Percentiles rank a stretch among this genome's conserved stretches.
Evolutionary conservation across 2,329 filamentous ascomycete genomes (phyloP).

Genomic region (Fusarium guadeloupense): DNA sequence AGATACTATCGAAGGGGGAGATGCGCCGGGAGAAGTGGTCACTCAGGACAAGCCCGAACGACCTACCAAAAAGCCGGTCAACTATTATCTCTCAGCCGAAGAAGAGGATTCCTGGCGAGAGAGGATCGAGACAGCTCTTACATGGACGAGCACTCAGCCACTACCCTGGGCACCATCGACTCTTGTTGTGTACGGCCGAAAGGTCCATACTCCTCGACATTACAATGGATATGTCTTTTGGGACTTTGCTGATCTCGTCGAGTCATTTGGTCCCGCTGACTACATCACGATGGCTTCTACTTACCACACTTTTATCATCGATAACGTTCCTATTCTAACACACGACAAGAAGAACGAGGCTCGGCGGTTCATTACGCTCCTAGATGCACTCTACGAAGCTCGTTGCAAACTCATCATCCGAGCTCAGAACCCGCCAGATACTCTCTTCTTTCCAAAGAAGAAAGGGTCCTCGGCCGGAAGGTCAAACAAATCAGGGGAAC

Average conservation of each 20-base stretch:
- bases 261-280: slow-evolving; percentile 78
- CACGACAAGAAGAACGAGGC: slow-evolving; percentile 81
- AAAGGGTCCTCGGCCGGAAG: slow-evolving; percentile 30
- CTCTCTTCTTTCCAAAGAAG: slow-evolving; percentile 78
- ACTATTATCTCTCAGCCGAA: slow-evolving; percentile 45
- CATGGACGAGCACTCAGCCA: slow-evolving; percentile 30
- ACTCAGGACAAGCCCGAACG: slow-evolving; percentile 28
- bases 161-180: slow-evolving; percentile 55
- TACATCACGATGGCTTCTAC: slow-evolving; percentile 84
- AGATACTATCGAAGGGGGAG: neutral
- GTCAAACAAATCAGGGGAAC: slow-evolving; percentile 25
- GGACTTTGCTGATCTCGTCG: slow-evolving; percentile 75
- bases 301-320: slow-evolving; percentile 81
- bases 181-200: slow-evolving; percentile 70
- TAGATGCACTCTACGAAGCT: slow-evolving; percentile 85
- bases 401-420: slow-evolving; percentile 77
- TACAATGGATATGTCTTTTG: slow-evolving; percentile 68
- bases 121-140: slow-evolving; percentile 35
- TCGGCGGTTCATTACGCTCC: slow-evolving; percentile 79
- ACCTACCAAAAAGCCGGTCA: slow-evolving; percentile 40
- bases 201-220: slow-evolving; percentile 66
- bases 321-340: slow-evolving; percentile 73
- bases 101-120: slow-evolving; percentile 45
- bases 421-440: slow-evolving; percentile 73
- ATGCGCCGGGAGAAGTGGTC: neutral